A percentile compares a stretch with the other conserved stretches of the same genome.
Evolutionary conservation across 768 basidiomycete species (phyloP).

Genomic region (Piloderma croceum): DNA sequence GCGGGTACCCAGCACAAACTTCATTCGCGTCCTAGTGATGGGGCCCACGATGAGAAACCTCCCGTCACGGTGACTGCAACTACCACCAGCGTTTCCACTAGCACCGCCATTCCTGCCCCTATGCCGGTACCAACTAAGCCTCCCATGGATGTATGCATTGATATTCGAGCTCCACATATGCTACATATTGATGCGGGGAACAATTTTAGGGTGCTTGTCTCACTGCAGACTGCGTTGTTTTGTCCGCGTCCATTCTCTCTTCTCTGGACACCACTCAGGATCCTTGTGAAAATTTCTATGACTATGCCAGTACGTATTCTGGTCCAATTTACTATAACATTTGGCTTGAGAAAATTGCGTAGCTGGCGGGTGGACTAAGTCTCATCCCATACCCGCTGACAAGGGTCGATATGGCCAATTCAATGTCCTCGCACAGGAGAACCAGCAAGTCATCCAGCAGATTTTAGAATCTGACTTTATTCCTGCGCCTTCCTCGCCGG

Average conservation of each 20-base stretch:
- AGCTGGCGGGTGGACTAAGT: constrained; percentile 87
- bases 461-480: constrained; percentile 51
- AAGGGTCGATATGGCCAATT: constrained; percentile 72
- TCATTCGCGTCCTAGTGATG: constrained; percentile 37
- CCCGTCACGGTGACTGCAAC: constrained; percentile 32
- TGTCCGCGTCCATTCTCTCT: constrained; percentile 78
- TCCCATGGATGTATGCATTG: constrained; percentile 51
- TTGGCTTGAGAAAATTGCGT: constrained; percentile 2
- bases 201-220: constrained; percentile 58
- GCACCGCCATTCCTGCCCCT: constrained; percentile 38
- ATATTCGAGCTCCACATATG: constrained; percentile 4
- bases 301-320: constrained; percentile 73
- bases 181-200: constrained; percentile 7
- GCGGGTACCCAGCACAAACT: constrained; percentile 82
- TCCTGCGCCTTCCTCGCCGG: constrained; percentile 28
- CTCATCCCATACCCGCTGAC: constrained; percentile 83
- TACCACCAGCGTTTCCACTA: constrained; percentile 38
- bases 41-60: constrained; percentile 19
- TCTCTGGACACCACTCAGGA: constrained; percentile 77
- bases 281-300: constrained; percentile 94
- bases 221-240: constrained; percentile 70
- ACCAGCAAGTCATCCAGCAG: constrained; percentile 69
- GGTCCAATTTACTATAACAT: constrained; percentile 4
- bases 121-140: constrained; percentile 46
- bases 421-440: constrained; percentile 64